phyloP scores from a whole-genome alignment of 2,329 filamentous ascomycete genomes.

The Talaromyces sp. region DNA sequence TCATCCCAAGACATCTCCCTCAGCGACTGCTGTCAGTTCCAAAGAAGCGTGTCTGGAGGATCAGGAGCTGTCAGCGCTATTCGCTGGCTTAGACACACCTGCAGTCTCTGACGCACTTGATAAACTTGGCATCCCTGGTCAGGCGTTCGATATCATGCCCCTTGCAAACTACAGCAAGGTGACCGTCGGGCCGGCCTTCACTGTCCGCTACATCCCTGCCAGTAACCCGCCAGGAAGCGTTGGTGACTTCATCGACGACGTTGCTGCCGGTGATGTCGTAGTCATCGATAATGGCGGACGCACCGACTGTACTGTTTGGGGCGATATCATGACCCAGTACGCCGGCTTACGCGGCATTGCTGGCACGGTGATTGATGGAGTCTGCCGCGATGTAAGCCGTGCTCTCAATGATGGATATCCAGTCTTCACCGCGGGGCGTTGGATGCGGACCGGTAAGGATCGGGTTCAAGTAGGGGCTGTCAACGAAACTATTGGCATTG shows the following conservation, averaged over 20 bases:
- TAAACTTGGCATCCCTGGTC: background rate
- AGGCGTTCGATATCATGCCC: background rate
- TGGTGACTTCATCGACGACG: constrained; percentile 30
- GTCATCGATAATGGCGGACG: constrained; percentile 32
- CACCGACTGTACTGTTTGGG: constrained; percentile 33
- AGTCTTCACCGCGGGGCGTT: constrained; percentile 27
- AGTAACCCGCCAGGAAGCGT: constrained; percentile 16
- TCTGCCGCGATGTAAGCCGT: constrained; percentile 28
- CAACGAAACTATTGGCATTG: constrained; percentile 25
- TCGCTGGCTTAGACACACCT: background rate
- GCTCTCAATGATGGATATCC: constrained; percentile 26
- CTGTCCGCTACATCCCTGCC: constrained; percentile 23
- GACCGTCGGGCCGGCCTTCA: constrained; percentile 29
- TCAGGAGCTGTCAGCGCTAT: background rate
- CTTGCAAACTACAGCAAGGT: constrained; percentile 22
- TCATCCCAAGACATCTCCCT: too few relatives aligned
- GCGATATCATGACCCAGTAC: constrained; percentile 35
- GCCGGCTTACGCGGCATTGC: constrained; percentile 25
- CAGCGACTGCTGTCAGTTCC: too few relatives aligned
- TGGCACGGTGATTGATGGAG: constrained; percentile 31
- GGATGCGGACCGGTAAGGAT: constrained; percentile 32
- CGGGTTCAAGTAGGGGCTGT: constrained; percentile 26
- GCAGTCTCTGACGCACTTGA: background rate
- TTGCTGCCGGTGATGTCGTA: constrained; percentile 25
- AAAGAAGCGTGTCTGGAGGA: background rate